A percentile compares a stretch with the other conserved stretches of the same genome.
Conservation (phyloP, 1,284 basidiomycete genomes). For the Ustilago vetiveriae region DNA sequence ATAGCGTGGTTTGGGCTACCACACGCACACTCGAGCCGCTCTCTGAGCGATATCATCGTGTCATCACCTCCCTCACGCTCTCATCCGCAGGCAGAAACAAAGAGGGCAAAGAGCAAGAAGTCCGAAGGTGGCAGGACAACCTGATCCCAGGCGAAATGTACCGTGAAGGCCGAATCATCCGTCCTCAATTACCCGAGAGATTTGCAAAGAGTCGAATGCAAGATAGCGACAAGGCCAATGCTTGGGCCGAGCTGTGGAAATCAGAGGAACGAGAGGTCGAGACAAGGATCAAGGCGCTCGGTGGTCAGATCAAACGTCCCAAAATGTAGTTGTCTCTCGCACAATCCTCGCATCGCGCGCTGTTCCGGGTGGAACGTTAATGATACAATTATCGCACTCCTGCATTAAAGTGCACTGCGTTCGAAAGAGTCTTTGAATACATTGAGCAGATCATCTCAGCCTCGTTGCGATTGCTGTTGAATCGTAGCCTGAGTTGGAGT, state of each 20-base stretch:
- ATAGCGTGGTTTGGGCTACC: conserved; percentile 48
- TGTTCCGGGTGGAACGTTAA: not conserved
- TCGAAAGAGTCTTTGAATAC: not conserved
- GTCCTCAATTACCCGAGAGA: conserved; percentile 15
- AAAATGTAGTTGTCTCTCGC: conserved; percentile 7
- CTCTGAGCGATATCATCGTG: conserved; percentile 6
- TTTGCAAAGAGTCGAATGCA: not conserved
- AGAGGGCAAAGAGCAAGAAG: not conserved
- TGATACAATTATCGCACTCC: conserved; percentile 2
- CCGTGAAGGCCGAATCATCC: conserved; percentile 32
- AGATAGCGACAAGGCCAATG: not conserved
- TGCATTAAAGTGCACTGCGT: no score
- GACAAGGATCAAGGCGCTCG: conserved; percentile 8
- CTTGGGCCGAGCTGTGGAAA: conserved; percentile 20
- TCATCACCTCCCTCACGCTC: conserved; percentile 2
- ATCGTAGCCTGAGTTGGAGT: conserved; percentile 2
- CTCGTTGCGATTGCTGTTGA: conserved; percentile 1
- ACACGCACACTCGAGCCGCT: conserved; percentile 30
- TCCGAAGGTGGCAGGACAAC: conserved; percentile 13
- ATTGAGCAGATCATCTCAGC: not conserved
- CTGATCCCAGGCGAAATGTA: conserved; percentile 31
- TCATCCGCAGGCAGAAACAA: no score
- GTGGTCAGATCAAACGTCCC: conserved; percentile 27
- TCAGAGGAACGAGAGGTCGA: conserved; percentile 29
- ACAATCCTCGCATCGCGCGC: no score